Conservation (phyloP, 495 filamentous ascomycete genomes). For the Aspergillus olivimuriae region DNA sequence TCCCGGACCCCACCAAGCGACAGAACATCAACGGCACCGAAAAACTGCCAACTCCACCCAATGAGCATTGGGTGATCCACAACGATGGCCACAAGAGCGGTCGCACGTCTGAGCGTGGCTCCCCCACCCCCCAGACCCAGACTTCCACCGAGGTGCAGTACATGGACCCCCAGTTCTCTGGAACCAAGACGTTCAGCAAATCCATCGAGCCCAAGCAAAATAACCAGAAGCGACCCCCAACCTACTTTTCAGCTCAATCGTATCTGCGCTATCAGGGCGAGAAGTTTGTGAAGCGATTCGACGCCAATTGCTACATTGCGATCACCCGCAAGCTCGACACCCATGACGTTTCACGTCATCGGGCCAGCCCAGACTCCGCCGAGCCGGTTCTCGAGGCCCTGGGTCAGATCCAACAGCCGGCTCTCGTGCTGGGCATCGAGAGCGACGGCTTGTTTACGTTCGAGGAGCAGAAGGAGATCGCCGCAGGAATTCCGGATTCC, state of each 20-base stretch:
- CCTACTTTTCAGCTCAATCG: constrained; percentile 94
- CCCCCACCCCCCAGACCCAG: constrained; percentile 17
- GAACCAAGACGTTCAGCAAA: constrained; percentile 48
- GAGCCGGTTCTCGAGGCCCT: constrained; percentile 64
- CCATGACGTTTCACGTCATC: constrained; percentile 80
- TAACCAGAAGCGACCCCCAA: constrained; percentile 53
- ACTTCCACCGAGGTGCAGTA: constrained; percentile 31
- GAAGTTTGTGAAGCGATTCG: constrained; percentile 95
- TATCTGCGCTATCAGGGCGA: constrained; percentile 97
- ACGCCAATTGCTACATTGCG: constrained; percentile 97
- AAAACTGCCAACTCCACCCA: constrained; percentile 56
- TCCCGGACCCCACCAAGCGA: constrained; percentile 70
- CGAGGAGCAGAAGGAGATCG: constrained; percentile 88
- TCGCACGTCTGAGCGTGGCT: constrained; percentile 30
- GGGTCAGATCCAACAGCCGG: constrained; percentile 76
- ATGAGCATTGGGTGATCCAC: constrained; percentile 89
- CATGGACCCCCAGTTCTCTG: constrained; percentile 75
- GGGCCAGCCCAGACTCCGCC: constrained; percentile 37
- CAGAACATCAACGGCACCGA: constrained; percentile 70
- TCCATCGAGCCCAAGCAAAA: constrained; percentile 15
- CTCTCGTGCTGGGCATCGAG: constrained; percentile 86
- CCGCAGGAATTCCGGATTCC: constrained; percentile 71
- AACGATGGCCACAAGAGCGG: constrained; percentile 82
- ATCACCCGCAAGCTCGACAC: constrained; percentile 99
- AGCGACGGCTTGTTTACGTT: constrained; percentile 95